Conservation (phyloP, 768 basidiomycete genomes). For the Agaricus subrufescens region DNA sequence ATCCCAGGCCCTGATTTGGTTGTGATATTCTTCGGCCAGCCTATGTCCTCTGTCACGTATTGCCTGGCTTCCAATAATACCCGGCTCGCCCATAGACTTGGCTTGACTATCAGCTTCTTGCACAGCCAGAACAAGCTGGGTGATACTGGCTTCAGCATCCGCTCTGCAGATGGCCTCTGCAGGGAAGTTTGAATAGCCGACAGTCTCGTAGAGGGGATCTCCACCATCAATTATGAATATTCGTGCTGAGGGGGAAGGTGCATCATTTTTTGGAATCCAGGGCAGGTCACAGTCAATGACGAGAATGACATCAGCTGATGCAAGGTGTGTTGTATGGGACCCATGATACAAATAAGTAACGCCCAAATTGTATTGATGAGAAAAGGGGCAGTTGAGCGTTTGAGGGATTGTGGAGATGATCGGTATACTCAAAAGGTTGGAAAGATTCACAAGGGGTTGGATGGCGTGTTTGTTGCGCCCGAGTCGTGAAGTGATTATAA, state of each 20-base stretch:
- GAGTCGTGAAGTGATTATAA: slow-evolving; percentile 62
- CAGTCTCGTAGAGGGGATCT: slow-evolving; percentile 51
- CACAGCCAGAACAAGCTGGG: slow-evolving; percentile 40
- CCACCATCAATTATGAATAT: slow-evolving; percentile 60
- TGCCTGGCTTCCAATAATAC: slow-evolving; percentile 13
- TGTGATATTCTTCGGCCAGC: slow-evolving; percentile 4
- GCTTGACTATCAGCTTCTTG: slow-evolving; percentile 20
- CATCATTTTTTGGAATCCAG: slow-evolving; percentile 52
- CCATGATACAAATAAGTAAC: slow-evolving; percentile 42
- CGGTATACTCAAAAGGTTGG: slow-evolving; percentile 48
- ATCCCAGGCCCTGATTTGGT: background rate
- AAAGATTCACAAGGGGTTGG: slow-evolving; percentile 39
- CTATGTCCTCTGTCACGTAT: slow-evolving; percentile 4
- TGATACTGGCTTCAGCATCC: slow-evolving; percentile 47
- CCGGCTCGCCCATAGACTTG: slow-evolving; percentile 17
- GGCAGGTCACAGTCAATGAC: slow-evolving; percentile 64
- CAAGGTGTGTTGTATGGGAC: slow-evolving; percentile 42
- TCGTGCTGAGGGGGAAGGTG: slow-evolving; percentile 36
- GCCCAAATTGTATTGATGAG: slow-evolving; percentile 51
- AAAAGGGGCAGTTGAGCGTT: slow-evolving; percentile 48
- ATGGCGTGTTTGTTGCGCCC: slow-evolving; percentile 52
- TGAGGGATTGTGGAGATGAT: slow-evolving; percentile 48
- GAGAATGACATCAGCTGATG: slow-evolving; percentile 56
- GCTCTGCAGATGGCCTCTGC: slow-evolving; percentile 57
- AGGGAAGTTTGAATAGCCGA: slow-evolving; percentile 48